Evolutionary conservation across 2,329 filamentous ascomycete genomes (phyloP), one percentile per base, ranked within the genome.

Genomic region (Waltergamsia citrina): DNA sequence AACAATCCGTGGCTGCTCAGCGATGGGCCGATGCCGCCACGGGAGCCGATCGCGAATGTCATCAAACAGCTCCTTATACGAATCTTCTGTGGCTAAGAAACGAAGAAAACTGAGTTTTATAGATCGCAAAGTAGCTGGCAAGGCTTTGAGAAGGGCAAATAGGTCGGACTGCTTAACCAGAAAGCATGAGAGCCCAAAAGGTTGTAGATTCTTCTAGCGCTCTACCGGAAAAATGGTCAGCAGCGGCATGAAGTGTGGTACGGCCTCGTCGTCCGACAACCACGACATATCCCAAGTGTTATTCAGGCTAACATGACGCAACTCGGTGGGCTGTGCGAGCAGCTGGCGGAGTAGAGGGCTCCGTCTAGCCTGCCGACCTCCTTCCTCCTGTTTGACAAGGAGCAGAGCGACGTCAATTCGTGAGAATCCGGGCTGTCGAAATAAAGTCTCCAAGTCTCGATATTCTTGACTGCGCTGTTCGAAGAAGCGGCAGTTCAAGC

Each of bases 51-150:
- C 24, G 5, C 18, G 23, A 14, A 50, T 44, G 3, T 35, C 38
- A 23, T 37, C 19, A 8, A 53, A 39, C 5, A 53, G 30, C 8
- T 39, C 30, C 24, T 40, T 14, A 15, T 34, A 34, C 11, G 24
- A 28, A 6, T 25, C 24, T 20, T 19, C 17, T 11, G 7, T 9
- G n/a, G 41, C 36, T 11, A 49, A 2, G 17, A 57, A 57, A 4
- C 7, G 8, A 1, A 60, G 39, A 10, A 49, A 52, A 29, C 53
- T 59, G 6, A 62, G 40, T 19, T 62, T 48, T 1, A 60, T 38
- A 2, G 50, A 52, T 8, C 44, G 41, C 1, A 59, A 16, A 1
- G 49, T 50, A 0, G 16, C 7, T 4, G 52, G 54, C 1, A 62
- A 32, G 1, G 31, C 34, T 2, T 30, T 25, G 11, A 62, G 47